Evolutionary conservation across 495 filamentous ascomycete genomes (phyloP).

Genomic region (Penicillium maclennaniae): DNA sequence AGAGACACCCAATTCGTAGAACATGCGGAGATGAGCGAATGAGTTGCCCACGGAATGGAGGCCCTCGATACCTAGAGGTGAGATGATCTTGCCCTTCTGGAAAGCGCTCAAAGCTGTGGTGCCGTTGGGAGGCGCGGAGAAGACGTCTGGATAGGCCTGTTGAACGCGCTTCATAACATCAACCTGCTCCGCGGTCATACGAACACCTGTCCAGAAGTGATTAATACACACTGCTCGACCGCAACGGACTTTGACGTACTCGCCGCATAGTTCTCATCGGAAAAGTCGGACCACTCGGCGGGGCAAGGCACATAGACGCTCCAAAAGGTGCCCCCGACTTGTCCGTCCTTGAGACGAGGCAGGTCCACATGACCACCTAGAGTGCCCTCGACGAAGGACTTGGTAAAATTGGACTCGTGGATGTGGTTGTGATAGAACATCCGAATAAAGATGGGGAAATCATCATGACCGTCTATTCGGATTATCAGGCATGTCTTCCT

Average conservation of each 20-base stretch:
- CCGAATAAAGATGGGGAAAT: constrained; percentile 73
- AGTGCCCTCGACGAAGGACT: constrained; percentile 62
- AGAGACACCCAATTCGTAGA: constrained; percentile 74
- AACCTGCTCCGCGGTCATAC: constrained; percentile 74
- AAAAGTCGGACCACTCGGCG: constrained; percentile 63
- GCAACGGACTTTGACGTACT: constrained; percentile 27
- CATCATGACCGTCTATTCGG: constrained; percentile 83
- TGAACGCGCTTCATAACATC: constrained; percentile 73
- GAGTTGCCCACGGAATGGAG: constrained; percentile 94
- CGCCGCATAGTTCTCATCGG: constrained; percentile 63
- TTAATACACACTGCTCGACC: neutral
- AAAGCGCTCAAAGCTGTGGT: constrained; percentile 58
- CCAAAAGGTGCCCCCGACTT: constrained; percentile 77
- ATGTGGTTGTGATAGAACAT: constrained; percentile 71
- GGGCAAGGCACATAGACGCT: constrained; percentile 82
- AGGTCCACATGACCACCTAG: constrained; percentile 75
- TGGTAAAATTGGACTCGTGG: constrained; percentile 66
- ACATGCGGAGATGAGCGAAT: constrained; percentile 68
- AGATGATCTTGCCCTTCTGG: constrained; percentile 55
- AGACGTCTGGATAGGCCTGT: constrained; percentile 62
- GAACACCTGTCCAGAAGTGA: constrained; percentile 48
- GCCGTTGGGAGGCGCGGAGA: constrained; percentile 55
- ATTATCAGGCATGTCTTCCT: neutral
- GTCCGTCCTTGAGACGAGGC: constrained; percentile 51
- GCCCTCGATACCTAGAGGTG: constrained; percentile 81